phyloP scores from a whole-genome alignment of 129 eudicot genomes.

The Artemisia argyi region DNA sequence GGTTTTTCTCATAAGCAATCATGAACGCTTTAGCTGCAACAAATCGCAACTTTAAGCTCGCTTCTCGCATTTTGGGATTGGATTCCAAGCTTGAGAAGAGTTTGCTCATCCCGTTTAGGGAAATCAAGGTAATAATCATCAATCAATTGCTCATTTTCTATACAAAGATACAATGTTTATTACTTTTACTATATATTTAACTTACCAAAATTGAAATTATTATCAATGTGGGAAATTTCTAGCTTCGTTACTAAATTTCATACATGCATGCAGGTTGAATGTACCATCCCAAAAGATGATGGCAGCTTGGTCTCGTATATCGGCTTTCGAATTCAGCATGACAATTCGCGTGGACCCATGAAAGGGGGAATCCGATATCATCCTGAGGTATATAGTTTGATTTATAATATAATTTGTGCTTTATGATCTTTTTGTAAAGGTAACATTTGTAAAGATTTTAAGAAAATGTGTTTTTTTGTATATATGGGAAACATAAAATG shows the following conservation, averaged over 20 bases:
- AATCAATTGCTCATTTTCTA: not conserved
- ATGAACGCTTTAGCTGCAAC: conserved; percentile 82
- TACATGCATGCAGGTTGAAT: conserved; percentile 66
- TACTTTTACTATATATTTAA: not conserved
- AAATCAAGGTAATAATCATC: conserved; percentile 54
- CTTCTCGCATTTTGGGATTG: conserved; percentile 60
- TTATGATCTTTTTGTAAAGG: no score
- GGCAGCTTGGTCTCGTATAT: conserved; percentile 81
- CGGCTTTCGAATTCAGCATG: conserved; percentile 93
- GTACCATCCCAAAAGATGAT: conserved; percentile 96
- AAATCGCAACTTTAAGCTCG: conserved; percentile 64
- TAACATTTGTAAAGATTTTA: no score
- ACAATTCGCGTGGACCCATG: conserved; percentile 97
- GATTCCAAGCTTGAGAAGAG: conserved; percentile 74
- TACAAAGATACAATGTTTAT: not conserved
- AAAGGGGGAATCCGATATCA: conserved; percentile 99
- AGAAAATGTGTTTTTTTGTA: no score
- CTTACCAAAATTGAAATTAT: not conserved
- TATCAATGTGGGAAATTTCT: no score
- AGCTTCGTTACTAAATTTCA: not conserved
- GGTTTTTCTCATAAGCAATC: not conserved
- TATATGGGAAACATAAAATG: no score
- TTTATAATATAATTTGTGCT: not conserved
- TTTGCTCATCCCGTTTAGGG: conserved; percentile 74
- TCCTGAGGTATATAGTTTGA: conserved; percentile 60